Base-by-base conservation (phyloP, 2,329 filamentous ascomycete species). In the Colletotrichum gloeosporioides region DNA sequence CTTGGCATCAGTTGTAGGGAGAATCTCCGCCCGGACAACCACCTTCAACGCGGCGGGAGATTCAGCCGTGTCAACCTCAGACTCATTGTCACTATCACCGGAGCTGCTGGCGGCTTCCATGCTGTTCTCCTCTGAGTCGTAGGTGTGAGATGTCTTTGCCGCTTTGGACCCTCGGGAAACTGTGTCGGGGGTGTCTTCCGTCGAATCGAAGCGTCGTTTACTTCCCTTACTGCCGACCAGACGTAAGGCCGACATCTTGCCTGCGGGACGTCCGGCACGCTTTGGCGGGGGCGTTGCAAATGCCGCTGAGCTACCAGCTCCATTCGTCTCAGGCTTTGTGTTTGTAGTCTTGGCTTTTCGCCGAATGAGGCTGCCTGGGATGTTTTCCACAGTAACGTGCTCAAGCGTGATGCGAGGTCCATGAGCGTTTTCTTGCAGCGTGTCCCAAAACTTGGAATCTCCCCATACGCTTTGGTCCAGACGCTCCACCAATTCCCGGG, bases 1-100 rank as follows among this genome's bases (percentile, higher is more conserved):
- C 39, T 88, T 86, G 1, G 91, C 87, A 4, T 82, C 83, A 9
- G 85, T 84, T 6, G 88, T 87, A 0, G 89, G 90, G 13, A 91
- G 79, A 64, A 83, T 87, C 71, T 91, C 89, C 7, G 89, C 85
- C 31, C 86, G 86, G 12, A 91, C 84, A 15, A 89, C 85, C 18
- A 92, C 80, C 63, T 84, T 86, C 64, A 87, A 81, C 4, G 83
- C 83, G 44, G 80, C 79, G 8, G 69, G 69, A 22, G 70, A 77
- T 1, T 69, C 75, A 7, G 75, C 57, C 16, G 69, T 76, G 22
- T 78, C 72, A 15, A 1, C 9, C 22, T 77, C 65, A 63, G 69
- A 71, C 4, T 57, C 57, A 63, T 82, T 78, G 22, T 82, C 78
- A 27, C 79, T 78, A 39, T 80, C 81, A 16, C 79, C 82, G 3